These are phyloP conservation scores for Cyclocybe aegerita DNA, from an alignment of 768 basidiomycete genomes.

Conservation along the genomic window DNA sequence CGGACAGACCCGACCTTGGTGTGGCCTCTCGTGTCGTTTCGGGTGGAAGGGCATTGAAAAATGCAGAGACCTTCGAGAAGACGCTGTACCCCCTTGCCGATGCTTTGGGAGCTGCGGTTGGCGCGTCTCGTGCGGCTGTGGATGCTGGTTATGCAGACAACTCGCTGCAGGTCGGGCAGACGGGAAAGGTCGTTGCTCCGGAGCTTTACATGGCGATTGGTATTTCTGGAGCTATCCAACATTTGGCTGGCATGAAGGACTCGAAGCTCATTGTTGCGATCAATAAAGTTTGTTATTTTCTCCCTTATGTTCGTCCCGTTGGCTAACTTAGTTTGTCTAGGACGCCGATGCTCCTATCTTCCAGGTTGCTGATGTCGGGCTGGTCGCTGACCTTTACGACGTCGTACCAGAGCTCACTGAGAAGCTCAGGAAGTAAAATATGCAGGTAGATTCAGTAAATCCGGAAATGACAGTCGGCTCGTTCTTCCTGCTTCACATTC, in stretches of 20 bases:
- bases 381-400: slow-evolving; percentile 92
- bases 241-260: slow-evolving; percentile 99
- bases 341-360: slow-evolving; percentile 98
- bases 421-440: slow-evolving; percentile 62
- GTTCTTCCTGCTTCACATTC: not conserved
- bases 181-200: slow-evolving; percentile 97
- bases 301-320: slow-evolving; percentile 8
- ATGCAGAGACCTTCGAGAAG: slow-evolving; percentile 86
- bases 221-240: slow-evolving; percentile 98
- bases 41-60: slow-evolving; percentile 93
- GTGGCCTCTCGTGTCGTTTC: slow-evolving; percentile 88
- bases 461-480: not conserved
- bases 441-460: not conserved
- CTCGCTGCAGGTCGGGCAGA: slow-evolving; percentile 98
- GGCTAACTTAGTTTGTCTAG: slow-evolving; percentile 33
- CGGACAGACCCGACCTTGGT: slow-evolving; percentile 90
- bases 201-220: slow-evolving; percentile 96
- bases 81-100: slow-evolving; percentile 93
- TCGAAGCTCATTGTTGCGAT: slow-evolving; percentile 97
- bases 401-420: slow-evolving; percentile 88
- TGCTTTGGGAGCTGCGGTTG: slow-evolving; percentile 90
- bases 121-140: slow-evolving; percentile 97
- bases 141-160: slow-evolving; percentile 99
- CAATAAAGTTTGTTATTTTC: slow-evolving; percentile 73
- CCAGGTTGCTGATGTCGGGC: slow-evolving; percentile 94